A percentile compares a stretch with the other conserved stretches of the same genome.
Conservation (phyloP, 257 asterid genomes). For the Solanum pimpinellifolium region DNA sequence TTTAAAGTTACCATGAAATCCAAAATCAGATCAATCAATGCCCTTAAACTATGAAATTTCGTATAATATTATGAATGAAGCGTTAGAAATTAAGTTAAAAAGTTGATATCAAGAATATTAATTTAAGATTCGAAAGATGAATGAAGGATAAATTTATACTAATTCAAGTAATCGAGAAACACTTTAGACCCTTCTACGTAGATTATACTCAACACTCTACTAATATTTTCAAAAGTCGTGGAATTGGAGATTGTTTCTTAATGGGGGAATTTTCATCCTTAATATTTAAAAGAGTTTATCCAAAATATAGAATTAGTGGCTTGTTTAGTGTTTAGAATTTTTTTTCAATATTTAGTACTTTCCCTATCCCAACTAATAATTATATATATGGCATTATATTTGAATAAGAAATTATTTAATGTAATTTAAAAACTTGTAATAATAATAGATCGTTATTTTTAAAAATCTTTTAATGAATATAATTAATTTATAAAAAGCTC, state of each 20-base stretch:
- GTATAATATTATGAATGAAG: neutral
- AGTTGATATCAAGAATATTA: too few relatives aligned
- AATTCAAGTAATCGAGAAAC: neutral
- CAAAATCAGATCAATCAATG: neutral
- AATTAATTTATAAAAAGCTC: too few relatives aligned
- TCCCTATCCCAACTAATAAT: neutral
- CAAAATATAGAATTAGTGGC: neutral
- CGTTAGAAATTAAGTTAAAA: neutral
- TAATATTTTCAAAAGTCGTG: neutral
- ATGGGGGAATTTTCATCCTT: neutral
- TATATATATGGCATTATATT: neutral
- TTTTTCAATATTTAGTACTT: neutral
- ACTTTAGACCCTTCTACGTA: neutral
- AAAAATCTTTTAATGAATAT: too few relatives aligned
- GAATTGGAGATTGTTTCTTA: neutral
- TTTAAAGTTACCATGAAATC: neutral
- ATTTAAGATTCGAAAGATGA: too few relatives aligned
- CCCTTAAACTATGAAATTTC: neutral
- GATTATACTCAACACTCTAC: neutral
- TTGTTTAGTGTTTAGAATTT: neutral
- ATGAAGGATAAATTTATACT: neutral
- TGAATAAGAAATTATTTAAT: neutral
- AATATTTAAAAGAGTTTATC: neutral
- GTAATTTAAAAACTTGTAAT: neutral
- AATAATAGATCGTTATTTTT: neutral